Base-by-base conservation (phyloP, 2,329 filamentous ascomycete genomes). In the Diaporthe citri region DNA sequence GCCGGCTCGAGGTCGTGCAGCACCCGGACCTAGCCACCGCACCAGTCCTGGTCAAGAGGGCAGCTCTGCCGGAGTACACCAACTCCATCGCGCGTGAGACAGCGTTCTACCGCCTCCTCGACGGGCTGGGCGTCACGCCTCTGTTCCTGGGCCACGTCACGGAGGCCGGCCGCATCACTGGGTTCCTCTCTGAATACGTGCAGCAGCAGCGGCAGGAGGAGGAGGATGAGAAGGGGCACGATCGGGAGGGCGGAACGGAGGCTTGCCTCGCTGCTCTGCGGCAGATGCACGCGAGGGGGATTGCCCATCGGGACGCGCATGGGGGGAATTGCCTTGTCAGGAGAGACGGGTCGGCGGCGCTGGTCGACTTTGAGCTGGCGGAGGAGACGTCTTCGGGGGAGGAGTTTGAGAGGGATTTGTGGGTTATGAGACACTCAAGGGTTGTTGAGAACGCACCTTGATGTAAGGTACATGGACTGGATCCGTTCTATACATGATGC, bases 311-410 rank as follows among this genome's bases (percentile, higher is more conserved):
- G 7, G 78, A 79, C 28, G 77, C 78, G 4, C 78, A 79, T 51
- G 72, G 66, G 10, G 78, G 74, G 7, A 78, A 79, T 15, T 79
- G 77, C 36, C 25, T 79, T 9, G 25, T 77, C 17, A 64, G 73
- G 9, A 3, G 34, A 4, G 64, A 75, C 6, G 76, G 71, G 2
- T 71, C 76, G n/a, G 76, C 78, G 13, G 74, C 73, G 12, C 36
- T 79, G 4, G 41, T 79, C 3, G 78, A 79, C 28, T 79, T 79
- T 64, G 78, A 79, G 75, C 62, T 79, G 25, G 72, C 76, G 0
- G 36, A 72, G 15, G 71, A 74, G 52, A 52, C 31, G 1, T 41
- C 64, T 13, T 66, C 71, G 4, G 12, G n/a, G 9, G 66, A 22
- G 0, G 76, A 76, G 31, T 59, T 73, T 43, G 64, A 60, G 6